Conservation (phyloP, 1,284 basidiomycete species). For the Sporisorium iseilematis-ciliati region DNA sequence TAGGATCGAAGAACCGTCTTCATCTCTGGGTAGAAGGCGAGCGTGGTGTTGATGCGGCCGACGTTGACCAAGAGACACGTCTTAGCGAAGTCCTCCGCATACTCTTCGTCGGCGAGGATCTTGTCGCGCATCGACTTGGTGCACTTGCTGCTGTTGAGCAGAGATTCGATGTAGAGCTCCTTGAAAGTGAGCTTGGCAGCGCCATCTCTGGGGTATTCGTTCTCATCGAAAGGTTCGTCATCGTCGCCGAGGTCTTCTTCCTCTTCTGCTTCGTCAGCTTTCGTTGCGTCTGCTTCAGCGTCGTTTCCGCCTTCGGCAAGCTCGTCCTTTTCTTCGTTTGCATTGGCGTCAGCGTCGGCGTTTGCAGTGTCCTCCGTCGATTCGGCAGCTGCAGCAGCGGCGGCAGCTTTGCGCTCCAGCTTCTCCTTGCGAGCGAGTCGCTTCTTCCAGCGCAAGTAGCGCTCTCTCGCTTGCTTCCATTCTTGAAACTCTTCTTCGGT, state of each 20-base stretch:
- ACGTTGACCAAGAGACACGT: constrained; percentile 87
- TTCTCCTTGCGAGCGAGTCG: constrained; percentile 37
- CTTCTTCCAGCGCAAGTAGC: constrained; percentile 45
- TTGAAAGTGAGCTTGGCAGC: constrained; percentile 75
- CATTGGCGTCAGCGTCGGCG: constrained; percentile 18
- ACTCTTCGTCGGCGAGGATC: constrained; percentile 81
- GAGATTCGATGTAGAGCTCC: constrained; percentile 84
- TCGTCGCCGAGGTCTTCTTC: constrained; percentile 44
- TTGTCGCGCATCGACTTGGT: constrained; percentile 88
- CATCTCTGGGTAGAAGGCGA: constrained; percentile 83
- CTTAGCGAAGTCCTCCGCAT: constrained; percentile 82
- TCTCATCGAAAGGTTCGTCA: constrained; percentile 37
- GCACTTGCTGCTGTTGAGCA: constrained; percentile 83
- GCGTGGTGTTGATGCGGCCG: constrained; percentile 92
- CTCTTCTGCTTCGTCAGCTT: constrained; percentile 20
- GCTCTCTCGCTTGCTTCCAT: constrained; percentile 41
- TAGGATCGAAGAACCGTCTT: constrained; percentile 83
- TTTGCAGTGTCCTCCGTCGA: constrained; percentile 14
- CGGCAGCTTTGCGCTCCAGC: constrained; percentile 41
- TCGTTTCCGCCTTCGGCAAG: constrained; percentile 38
- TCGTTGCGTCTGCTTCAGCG: constrained; percentile 8
- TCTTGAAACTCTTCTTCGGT: constrained; percentile 48
- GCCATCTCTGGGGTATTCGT: constrained; percentile 57
- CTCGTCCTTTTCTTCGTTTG: constrained; percentile 50
- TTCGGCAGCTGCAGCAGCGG: constrained; percentile 26